Base-by-base conservation (phyloP, 768 basidiomycete genomes). In the Kwoniella bestiolae region DNA sequence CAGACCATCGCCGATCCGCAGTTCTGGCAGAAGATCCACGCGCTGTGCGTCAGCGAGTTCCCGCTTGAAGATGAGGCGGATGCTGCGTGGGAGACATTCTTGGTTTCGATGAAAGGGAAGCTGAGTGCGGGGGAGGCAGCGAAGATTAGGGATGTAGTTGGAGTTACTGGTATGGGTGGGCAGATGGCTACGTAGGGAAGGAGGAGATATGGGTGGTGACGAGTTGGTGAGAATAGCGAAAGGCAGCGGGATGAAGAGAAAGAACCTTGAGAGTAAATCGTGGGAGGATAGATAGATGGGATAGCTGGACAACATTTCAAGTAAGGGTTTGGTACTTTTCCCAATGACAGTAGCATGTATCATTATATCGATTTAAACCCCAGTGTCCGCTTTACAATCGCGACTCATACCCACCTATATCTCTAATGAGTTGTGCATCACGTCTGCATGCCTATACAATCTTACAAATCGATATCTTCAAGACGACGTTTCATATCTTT, bases 101-200 rank as follows among this genome's bases (percentile, higher is more conserved):
- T 98, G 70, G 83, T 87, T 21, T 90, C 89, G 0, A 88, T 87
- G 79, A 94, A 94, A 78, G 89, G 87, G 6, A 85, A 85, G 28
- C 84, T 99, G 73, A 90, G 87, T 18, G 88, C 92, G 0, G 88
- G 85, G 66, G 91, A 97, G 78, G 91, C 96, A 62, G 95, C 95
- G 14, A 91, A 87, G 84, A 93, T 97, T 73, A 86, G 95, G 52
- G 95, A 97, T 79, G 84, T 85, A 23, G 90, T 93, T 18, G 93
- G 93, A 4, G 86, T 95, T 26, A 85, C 31, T 44, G 63, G 63
- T 3, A 65, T 65, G 63, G 63, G 63, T 26, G 57, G 63, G 9
- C 52, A 55, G 23, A 55, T 55, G 52, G 29, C 52, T 12, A 55
- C 52, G 11, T 55, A 55, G n/a, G 18, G 49, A n/a, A 14, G 38